Conservation (phyloP, 805 yeast genomes). For the Wickerhamomyces strasburgensis region DNA sequence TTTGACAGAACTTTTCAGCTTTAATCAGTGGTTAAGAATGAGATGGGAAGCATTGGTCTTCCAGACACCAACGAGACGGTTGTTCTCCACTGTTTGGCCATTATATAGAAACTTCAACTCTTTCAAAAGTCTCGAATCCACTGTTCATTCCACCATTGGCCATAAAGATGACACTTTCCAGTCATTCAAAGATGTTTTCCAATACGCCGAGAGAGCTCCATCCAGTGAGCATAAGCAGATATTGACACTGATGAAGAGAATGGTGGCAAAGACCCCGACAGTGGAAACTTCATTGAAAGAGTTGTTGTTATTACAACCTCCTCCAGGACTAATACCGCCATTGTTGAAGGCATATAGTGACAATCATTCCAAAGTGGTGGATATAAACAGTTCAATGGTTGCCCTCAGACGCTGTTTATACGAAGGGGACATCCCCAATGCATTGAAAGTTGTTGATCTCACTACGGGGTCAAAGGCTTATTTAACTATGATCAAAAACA, state of each 20-base stretch:
- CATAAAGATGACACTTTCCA: neutral
- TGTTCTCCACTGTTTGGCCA: no score
- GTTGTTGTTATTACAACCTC: constrained; percentile 6
- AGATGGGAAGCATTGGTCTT: no score
- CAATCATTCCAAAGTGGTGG: constrained; percentile 3
- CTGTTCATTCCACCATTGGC: neutral
- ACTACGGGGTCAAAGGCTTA: constrained; percentile 58
- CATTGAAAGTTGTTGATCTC: constrained; percentile 52
- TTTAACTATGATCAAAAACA: constrained; percentile 30
- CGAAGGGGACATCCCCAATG: constrained; percentile 27
- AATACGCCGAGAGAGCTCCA: constrained; percentile 4
- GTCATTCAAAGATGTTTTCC: constrained; percentile 7
- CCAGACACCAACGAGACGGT: no score
- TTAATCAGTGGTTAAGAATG: no score
- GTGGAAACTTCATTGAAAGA: constrained; percentile 2
- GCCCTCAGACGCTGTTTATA: constrained; percentile 11
- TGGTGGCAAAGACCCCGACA: constrained; percentile 4
- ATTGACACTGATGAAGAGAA: neutral
- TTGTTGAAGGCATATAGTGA: constrained; percentile 4
- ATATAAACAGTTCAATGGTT: constrained; percentile 3
- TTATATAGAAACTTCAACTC: no score
- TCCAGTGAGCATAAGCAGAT: constrained; percentile 1
- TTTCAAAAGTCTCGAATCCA: no score
- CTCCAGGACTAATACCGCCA: constrained; percentile 5
- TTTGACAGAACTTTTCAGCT: no score